Conservation (phyloP, 768 basidiomycete species). For the Boletales sp. region DNA sequence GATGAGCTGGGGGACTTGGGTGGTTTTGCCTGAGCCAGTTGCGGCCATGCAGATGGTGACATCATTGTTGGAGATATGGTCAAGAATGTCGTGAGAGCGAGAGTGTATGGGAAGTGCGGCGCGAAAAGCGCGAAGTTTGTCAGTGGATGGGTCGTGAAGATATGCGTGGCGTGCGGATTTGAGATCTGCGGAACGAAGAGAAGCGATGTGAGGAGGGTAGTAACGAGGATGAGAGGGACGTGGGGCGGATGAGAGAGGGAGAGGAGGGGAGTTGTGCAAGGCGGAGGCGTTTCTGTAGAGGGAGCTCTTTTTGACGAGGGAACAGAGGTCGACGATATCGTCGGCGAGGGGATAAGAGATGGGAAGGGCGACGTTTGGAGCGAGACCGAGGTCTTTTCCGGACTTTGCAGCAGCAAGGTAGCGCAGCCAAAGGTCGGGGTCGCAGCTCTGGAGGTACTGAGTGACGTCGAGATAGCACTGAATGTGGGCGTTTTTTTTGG, state of each 20-base stretch:
- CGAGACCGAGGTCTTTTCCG: conserved; percentile 68
- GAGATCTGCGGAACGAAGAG: conserved; percentile 59
- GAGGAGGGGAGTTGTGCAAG: conserved; percentile 10
- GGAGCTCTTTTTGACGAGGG: conserved; percentile 57
- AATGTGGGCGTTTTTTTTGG: conserved; percentile 69
- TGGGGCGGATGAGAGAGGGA: not conserved
- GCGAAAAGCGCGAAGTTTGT: conserved; percentile 65
- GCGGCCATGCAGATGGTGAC: conserved; percentile 89
- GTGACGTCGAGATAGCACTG: conserved; percentile 86
- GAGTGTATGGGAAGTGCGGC: conserved; percentile 72
- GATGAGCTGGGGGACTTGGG: conserved; percentile 90
- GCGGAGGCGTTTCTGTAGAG: conserved; percentile 67
- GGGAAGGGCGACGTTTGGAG: conserved; percentile 63
- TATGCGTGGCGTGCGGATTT: conserved; percentile 54
- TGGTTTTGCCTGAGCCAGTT: conserved; percentile 92
- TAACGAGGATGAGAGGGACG: conserved; percentile 23
- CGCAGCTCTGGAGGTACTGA: conserved; percentile 82
- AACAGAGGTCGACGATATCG: conserved; percentile 65
- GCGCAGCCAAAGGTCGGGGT: conserved; percentile 72
- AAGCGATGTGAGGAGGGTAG: conserved; percentile 29
- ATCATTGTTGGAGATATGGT: conserved; percentile 69
- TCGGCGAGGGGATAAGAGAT: conserved; percentile 64
- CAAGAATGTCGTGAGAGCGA: conserved; percentile 60
- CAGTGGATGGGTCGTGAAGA: conserved; percentile 53
- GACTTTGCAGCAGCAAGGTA: conserved; percentile 60